phyloP scores from a whole-genome alignment of 176 grass and related monocot species.

The Bothriochloa decipiens region DNA sequence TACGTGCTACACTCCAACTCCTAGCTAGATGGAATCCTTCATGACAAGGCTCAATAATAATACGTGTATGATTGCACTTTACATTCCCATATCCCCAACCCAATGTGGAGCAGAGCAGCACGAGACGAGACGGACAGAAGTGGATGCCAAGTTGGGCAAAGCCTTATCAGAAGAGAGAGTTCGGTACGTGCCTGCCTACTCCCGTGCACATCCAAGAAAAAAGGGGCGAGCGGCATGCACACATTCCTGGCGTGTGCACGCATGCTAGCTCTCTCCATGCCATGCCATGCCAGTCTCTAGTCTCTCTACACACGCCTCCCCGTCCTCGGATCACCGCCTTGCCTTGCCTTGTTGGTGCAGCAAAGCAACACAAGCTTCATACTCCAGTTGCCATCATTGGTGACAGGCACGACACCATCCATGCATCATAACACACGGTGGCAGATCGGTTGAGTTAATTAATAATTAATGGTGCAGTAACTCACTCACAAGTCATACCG shows the following conservation, averaged over 20 bases:
- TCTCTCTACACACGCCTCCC: neutral
- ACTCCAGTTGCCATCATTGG: no score
- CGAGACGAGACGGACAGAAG: neutral
- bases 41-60: neutral
- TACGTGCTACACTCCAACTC: no score
- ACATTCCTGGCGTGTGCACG: neutral
- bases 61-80: neutral
- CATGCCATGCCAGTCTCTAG: no score
- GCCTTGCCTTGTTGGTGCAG: neutral
- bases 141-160: slow-evolving; percentile 21
- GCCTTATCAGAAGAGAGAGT: neutral
- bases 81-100: no score
- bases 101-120: neutral
- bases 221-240: neutral
- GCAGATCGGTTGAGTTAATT: no score
- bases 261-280: no score
- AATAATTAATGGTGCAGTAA: neutral
- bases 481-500: neutral
- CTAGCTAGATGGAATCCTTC: neutral
- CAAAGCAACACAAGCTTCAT: neutral
- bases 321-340: neutral
- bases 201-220: neutral
- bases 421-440: neutral
- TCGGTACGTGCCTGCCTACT: neutral
- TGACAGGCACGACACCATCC: neutral